Conservation (phyloP, 805 yeast species). For the Yamadazyma ubonensis region DNA sequence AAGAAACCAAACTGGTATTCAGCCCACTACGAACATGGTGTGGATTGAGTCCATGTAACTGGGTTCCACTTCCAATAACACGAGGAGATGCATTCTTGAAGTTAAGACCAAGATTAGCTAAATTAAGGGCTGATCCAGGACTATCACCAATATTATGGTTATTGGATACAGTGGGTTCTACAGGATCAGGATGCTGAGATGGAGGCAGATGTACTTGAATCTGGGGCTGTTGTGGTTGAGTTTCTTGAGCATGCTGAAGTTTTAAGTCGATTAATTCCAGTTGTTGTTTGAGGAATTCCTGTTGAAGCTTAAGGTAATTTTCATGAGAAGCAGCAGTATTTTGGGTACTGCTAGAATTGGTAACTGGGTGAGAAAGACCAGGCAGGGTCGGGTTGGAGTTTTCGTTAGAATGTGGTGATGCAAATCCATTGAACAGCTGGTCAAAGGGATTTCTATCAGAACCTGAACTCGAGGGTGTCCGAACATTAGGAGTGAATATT, state of each 20-base stretch:
- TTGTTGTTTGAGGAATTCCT: conserved; percentile 38
- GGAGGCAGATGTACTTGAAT: conserved; percentile 6
- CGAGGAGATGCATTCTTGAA: conserved; percentile 1
- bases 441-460: conserved; percentile 40
- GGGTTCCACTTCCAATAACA: neutral
- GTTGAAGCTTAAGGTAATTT: conserved; percentile 35
- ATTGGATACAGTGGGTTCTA: neutral
- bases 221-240: neutral
- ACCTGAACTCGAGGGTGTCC: conserved; percentile 31
- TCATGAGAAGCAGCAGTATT: conserved; percentile 24
- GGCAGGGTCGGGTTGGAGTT: conserved; percentile 7
- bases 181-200: neutral
- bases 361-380: neutral
- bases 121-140: neutral
- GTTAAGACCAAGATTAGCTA: conserved; percentile 1
- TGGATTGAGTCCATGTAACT: neutral
- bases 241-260: conserved; percentile 3
- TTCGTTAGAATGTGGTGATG: conserved; percentile 3
- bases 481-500: conserved; percentile 37
- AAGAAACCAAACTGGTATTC: conserved; percentile 12
- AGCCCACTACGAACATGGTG: neutral
- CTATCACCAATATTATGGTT: neutral
- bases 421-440: conserved; percentile 12
- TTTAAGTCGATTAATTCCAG: conserved; percentile 26
- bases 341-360: conserved; percentile 4